Conservation (phyloP, 2,329 filamentous ascomycete genomes). For the Teratosphaeriaceae sp. region DNA sequence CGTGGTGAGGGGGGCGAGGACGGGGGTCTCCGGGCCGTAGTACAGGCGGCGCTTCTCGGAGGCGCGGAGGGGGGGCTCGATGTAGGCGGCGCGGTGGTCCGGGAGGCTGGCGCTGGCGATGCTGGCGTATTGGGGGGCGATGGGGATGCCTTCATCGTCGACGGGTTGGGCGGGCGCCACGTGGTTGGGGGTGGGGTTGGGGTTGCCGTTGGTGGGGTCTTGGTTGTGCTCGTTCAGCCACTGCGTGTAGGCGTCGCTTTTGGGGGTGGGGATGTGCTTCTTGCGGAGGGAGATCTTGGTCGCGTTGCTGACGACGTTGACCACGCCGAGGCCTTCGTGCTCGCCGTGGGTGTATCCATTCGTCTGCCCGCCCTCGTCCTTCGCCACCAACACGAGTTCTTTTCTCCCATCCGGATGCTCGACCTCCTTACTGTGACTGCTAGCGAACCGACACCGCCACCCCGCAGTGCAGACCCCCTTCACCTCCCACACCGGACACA, state of each 20-base stretch:
- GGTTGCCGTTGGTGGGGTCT: constrained; percentile 20
- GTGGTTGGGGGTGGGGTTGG: constrained; percentile 11
- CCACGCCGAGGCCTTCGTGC: constrained; percentile 52
- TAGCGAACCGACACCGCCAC: constrained; percentile 91
- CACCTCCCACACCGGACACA: constrained; percentile 74
- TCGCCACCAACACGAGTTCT: constrained; percentile 67
- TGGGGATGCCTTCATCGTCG: constrained; percentile 7
- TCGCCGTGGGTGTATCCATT: constrained; percentile 30
- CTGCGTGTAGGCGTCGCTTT: constrained; percentile 66
- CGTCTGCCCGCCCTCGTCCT: constrained; percentile 27
- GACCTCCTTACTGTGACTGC: constrained; percentile 77
- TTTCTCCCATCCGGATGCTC: constrained; percentile 71
- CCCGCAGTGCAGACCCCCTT: constrained; percentile 73
- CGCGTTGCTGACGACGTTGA: constrained; percentile 65
- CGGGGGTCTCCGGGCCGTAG: constrained; percentile 87
- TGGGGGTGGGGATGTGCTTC: constrained; percentile 62
- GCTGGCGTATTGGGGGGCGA: constrained; percentile 9
- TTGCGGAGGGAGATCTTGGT: constrained; percentile 70
- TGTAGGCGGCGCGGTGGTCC: constrained; percentile 71
- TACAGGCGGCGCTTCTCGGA: constrained; percentile 93
- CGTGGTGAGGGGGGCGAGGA: constrained; percentile 90
- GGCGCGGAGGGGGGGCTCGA: constrained; percentile 79
- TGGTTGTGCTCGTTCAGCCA: constrained; percentile 65
- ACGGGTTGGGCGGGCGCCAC: constrained; percentile 27
- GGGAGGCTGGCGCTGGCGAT: constrained; percentile 47